Conservation (phyloP, 78 protist genomes). For the Tieghemostelium lacteum region DNA sequence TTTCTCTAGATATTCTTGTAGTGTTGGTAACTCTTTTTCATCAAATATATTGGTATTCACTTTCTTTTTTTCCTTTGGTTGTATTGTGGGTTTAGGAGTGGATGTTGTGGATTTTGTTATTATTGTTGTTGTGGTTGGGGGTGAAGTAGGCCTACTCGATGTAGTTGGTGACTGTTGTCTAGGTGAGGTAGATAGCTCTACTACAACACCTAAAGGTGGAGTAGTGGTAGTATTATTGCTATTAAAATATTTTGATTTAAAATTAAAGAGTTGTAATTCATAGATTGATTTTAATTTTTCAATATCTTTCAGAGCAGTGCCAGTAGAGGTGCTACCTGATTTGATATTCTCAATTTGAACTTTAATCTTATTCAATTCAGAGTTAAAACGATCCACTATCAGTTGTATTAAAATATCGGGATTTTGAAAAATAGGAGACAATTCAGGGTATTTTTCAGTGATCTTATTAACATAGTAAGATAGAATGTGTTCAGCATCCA, state of each 20-base stretch:
- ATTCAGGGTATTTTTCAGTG: no score
- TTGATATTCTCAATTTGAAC: no score
- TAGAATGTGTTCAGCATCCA: no score
- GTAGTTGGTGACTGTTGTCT: neutral
- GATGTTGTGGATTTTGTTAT: neutral
- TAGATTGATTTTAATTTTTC: neutral
- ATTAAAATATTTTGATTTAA: neutral
- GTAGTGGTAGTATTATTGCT: neutral
- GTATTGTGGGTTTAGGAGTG: neutral
- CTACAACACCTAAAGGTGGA: neutral
- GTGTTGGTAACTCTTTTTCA: slow-evolving; percentile 14
- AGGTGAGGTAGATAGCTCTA: neutral
- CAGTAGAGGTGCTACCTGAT: no score
- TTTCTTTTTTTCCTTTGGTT: neutral
- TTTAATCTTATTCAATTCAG: neutral
- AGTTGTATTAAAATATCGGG: neutral
- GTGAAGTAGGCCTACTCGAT: neutral
- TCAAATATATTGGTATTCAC: neutral
- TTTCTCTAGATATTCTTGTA: neutral
- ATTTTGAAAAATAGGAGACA: no score
- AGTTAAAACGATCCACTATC: neutral
- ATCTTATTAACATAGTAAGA: no score
- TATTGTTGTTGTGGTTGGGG: neutral
- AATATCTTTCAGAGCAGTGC: neutral
- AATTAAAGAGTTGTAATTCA: neutral